These are phyloP conservation scores for Myrica gale DNA, from an alignment of 306 rosid species.

Conservation along the genomic window DNA sequence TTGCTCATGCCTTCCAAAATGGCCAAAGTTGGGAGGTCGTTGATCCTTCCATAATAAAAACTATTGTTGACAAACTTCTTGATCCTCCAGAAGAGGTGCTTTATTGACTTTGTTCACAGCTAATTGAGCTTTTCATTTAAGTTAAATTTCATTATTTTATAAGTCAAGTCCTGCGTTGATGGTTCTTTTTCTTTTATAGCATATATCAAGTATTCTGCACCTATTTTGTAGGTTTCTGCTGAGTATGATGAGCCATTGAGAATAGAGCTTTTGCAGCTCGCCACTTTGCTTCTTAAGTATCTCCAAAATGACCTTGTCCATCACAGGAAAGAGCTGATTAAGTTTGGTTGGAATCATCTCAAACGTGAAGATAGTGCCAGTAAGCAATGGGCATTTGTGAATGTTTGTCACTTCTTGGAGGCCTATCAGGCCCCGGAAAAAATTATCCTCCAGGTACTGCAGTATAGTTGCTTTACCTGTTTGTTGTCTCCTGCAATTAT, in stretches of 20 bases:
- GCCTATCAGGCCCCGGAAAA: conserved; percentile 99
- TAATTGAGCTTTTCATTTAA: not conserved
- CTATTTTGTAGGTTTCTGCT: conserved; percentile 79
- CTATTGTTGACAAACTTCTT: conserved; percentile 97
- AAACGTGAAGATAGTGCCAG: conserved; percentile 99
- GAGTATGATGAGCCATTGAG: conserved; percentile 95
- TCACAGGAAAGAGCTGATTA: conserved; percentile 95
- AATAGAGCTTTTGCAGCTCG: conserved; percentile 94
- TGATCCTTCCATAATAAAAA: conserved; percentile 76
- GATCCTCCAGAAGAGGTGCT: conserved; percentile 99
- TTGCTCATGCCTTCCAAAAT: conserved; percentile 97
- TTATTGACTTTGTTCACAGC: conserved; percentile 8
- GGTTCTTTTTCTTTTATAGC: not conserved
- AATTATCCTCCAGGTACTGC: conserved; percentile 86
- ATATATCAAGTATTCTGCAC: conserved; percentile 25
- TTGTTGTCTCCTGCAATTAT: not conserved
- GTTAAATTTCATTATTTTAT: conserved; percentile 11
- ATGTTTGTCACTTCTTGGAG: conserved; percentile 98
- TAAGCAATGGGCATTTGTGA: conserved; percentile 99
- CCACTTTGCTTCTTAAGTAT: conserved; percentile 94
- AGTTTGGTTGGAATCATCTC: conserved; percentile 99
- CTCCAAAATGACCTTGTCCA: conserved; percentile 95
- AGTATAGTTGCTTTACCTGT: conserved; percentile 12
- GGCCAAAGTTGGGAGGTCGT: conserved; percentile 98
- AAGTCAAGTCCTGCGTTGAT: not conserved